These are phyloP conservation scores for Solanum hybrid DNA, from an alignment of 305 asterid genomes.

Conservation along the genomic window DNA sequence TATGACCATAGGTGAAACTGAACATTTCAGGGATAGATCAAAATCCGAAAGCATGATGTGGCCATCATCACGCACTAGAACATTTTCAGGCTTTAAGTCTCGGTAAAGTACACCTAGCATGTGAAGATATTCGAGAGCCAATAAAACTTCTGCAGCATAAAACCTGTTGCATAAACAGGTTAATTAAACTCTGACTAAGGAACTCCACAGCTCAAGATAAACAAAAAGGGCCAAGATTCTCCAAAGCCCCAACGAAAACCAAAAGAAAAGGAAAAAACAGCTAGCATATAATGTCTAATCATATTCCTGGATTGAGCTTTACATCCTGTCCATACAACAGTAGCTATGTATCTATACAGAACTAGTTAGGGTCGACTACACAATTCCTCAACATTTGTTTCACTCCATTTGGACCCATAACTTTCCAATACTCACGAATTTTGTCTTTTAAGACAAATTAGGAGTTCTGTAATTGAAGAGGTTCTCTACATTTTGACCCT, in stretches of 20 bases:
- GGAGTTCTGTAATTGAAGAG: background rate
- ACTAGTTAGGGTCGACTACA: background rate
- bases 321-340: background rate
- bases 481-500: background rate
- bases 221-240: background rate
- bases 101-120: constrained; percentile 94
- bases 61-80: constrained; percentile 92
- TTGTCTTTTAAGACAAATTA: background rate
- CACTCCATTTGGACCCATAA: background rate
- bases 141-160: constrained; percentile 90
- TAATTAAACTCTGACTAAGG: background rate
- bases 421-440: background rate
- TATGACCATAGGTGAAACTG: constrained; percentile 82
- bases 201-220: background rate
- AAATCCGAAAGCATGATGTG: constrained; percentile 97
- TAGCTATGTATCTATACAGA: background rate
- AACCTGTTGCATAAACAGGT: constrained; percentile 37
- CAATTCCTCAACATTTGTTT: background rate
- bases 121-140: constrained; percentile 94
- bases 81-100: constrained; percentile 91
- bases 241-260: background rate
- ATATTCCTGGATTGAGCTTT: background rate
- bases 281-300: background rate
- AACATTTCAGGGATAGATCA: constrained; percentile 81
- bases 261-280: background rate